Evolutionary conservation across 2,329 filamentous ascomycete species (phyloP).

Genomic region (Fusarium brevicatenulatum): DNA sequence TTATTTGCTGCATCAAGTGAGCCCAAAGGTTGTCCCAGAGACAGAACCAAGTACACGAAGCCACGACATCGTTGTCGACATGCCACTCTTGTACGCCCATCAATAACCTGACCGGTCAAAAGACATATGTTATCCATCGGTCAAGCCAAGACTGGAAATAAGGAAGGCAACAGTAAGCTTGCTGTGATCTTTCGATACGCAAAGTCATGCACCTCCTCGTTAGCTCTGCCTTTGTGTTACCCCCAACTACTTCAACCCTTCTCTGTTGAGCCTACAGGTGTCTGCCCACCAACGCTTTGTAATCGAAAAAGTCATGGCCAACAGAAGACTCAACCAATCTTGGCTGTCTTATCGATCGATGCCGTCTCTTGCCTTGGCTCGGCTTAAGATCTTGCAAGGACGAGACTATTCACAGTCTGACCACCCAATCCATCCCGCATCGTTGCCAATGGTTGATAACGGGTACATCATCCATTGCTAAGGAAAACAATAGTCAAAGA

Average conservation of each 20-base stretch:
- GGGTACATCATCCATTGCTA: constrained; percentile 1
- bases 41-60: constrained; percentile 23
- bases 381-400: constrained; percentile 13
- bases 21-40: constrained; percentile 12
- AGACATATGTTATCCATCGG: not conserved
- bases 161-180: not conserved
- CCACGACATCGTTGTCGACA: constrained; percentile 17
- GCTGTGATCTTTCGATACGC: constrained; percentile 13
- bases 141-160: constrained; percentile 9
- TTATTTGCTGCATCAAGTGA: constrained; percentile 14
- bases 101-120: constrained; percentile 36
- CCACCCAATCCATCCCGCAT: constrained; percentile 7
- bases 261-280: constrained; percentile 18
- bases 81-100: constrained; percentile 31
- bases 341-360: constrained; percentile 2
- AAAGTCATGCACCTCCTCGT: constrained; percentile 5
- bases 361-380: constrained; percentile 18
- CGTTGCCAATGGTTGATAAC: not conserved
- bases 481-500: not conserved
- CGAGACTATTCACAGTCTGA: constrained; percentile 17
- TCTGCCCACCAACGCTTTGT: not conserved
- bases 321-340: constrained; percentile 5
- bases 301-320: not conserved
- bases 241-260: constrained; percentile 14
- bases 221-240: constrained; percentile 35